Base-by-base conservation (phyloP, 2,329 filamentous ascomycete genomes). In the Verticillium tricorpus region DNA sequence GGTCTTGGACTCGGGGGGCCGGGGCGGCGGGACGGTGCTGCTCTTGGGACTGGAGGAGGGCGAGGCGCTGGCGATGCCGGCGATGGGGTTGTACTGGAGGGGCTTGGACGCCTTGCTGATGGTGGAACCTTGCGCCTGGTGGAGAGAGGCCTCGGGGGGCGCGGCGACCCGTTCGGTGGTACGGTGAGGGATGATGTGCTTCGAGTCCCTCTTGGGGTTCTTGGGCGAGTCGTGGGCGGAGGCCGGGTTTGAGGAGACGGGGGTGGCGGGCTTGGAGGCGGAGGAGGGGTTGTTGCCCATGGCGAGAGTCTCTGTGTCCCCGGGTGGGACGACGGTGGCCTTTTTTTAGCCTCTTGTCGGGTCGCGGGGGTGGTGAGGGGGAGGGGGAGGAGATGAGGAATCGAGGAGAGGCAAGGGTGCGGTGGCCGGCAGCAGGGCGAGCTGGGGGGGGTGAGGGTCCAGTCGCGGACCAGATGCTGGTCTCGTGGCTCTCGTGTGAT, bases 91-190 rank as follows among this genome's bases (percentile, higher is more conserved):
- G 59, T 79, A 73, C 62, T 82, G 80, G 65, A 81, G 72, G 71
- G 77, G 79, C 69, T 78, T 80, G 61, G 77, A 73, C 9, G 76
- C 75, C 57, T 74, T 75, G 69, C 77, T 76, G 64, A 78, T 78
- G 64, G 81, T 84, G 62, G 82, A 85, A 67, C 84, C 84, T 62
- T 83, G 80, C 58, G 85, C 85, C 73, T 86, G 84, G 66, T 85
- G 81, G 65, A 85, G 80, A 58, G 86, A 87, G 60, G 83, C 80
- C 74, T 88, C 86, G 63, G 86, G 86, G 57, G 85, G 85, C 61
- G 83, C 85, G 68, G 81, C 82, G 63, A 81, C 82, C 66, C 83
- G 80, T 67, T 84, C 82, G 63, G 80, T 77, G 65, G 80, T 77
- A 66, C 85, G 83, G 66, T 83, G 80, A 63, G 83, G 78, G 70